phyloP scores from a whole-genome alignment of 768 basidiomycete genomes.

The Mycena rebaudengoi region DNA sequence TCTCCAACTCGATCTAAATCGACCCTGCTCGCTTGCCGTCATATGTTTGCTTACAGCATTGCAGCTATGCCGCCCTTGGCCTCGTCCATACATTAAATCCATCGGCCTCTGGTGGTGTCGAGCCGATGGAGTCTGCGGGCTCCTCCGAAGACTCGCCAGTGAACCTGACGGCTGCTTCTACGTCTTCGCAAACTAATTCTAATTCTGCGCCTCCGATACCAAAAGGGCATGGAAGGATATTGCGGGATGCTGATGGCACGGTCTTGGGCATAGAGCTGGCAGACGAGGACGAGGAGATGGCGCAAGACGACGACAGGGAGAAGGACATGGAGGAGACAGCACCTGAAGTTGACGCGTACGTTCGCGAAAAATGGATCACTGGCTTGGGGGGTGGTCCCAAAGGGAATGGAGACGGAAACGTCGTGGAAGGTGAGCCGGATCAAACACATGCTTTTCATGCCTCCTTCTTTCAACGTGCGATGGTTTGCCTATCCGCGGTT shows the following conservation, averaged over 20 bases:
- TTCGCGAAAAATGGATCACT: constrained; percentile 50
- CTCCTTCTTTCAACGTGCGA: constrained; percentile 16
- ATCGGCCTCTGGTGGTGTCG: constrained; percentile 71
- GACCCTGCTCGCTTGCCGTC: constrained; percentile 26
- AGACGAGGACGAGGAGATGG: constrained; percentile 57
- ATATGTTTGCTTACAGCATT: constrained; percentile 14
- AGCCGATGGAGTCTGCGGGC: constrained; percentile 44
- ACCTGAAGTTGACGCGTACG: constrained; percentile 41
- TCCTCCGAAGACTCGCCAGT: constrained; percentile 23
- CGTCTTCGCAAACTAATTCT: constrained; percentile 19
- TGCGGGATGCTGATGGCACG: constrained; percentile 82
- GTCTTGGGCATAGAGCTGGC: constrained; percentile 74
- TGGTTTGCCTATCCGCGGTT: constrained; percentile 14
- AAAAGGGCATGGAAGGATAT: constrained; percentile 80
- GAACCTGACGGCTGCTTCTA: constrained; percentile 21
- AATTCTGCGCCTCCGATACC: constrained; percentile 46
- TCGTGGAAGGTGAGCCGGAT: constrained; percentile 24
- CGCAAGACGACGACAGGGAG: constrained; percentile 33
- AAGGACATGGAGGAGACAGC: constrained; percentile 52
- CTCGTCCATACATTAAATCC: constrained; percentile 75
- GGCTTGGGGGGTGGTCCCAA: constrained; percentile 38
- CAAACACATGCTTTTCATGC: constrained; percentile 29
- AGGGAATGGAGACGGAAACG: constrained; percentile 26
- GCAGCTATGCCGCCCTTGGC: constrained; percentile 82
- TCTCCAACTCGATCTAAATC: constrained; percentile 24